Base-by-base conservation (phyloP, 805 yeast species). In the Teunomyces panamensis region DNA sequence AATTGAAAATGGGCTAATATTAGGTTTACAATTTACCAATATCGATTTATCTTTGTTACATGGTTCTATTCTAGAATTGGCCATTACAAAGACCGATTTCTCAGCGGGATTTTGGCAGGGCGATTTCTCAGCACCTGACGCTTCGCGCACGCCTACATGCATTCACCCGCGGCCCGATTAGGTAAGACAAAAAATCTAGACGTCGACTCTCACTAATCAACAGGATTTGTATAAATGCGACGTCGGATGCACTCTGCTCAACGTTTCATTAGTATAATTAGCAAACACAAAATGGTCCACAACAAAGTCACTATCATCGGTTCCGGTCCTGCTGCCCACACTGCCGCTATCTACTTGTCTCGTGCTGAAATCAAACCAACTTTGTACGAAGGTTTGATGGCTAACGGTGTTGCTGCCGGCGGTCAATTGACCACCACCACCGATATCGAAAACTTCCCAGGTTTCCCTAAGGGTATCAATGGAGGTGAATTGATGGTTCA, bases 391-490 rank as follows among this genome's bases (percentile, higher is more conserved):
- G 99, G 99, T 62, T 77, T 92, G 86, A 75, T 86, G 65, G 99
- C 99, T 56, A 94, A 94, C 71, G 99, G 99, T 58, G 80, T 92
- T 58, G 99, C 99, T 46, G 97, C 99, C 26, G 99, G 99, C 61
- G 99, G 99, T 52, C 99, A 94, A 74, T 79, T 94, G 60, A 94
- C 99, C 55, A 94, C 99, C 59, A 94, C 99, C 55, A 94, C 99
- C 13, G 99, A 94, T 58, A 87, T 94, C 59, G 99, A 94, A 73
- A 94, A 94, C 78, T 94, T 92, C 80, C 99, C 99, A 35, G 99
- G 99, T 48, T 94, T 94, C 81, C 98, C 99, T 48, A 80, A 83
- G 45, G 99, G 96, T 9, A 79, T 94, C 61, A 80, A 83, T 46
- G 99, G 99, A 52, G 67, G 89, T 30, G 85, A 79, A 49, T 80